Evolutionary conservation across 192 early-diverging fungal species (phyloP), one percentile per base, ranked within the genome.

Genomic region (Gryganskiella cystojenkinii): DNA sequence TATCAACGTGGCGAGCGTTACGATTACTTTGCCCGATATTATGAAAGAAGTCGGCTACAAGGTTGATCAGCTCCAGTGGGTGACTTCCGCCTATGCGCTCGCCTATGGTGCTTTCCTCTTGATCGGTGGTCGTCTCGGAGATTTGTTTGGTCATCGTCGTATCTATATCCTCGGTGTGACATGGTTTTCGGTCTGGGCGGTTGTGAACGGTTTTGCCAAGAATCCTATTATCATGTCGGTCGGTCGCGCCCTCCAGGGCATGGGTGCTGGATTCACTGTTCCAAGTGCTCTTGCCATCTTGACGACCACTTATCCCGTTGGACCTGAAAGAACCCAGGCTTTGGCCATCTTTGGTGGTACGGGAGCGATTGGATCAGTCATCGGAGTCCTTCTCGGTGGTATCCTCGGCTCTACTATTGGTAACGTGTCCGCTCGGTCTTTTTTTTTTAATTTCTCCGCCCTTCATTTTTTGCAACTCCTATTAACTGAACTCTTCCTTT

Each of bases 1-100:
- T n/a, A 67, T 67, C 24, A 67, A 67, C 44, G 55, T 57, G 4
- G 65, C 65, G 31, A 57, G 65, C 57, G 65, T 67, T 19, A 67
- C 65, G 3, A 67, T 67, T 40, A 67, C 65, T 20, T 31, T 67
- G 5, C 65, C 65, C 24, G 55, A 67, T 24, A 67, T 67, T 55
- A 25, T 67, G 55, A 33, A 3, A 50, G 54, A 67, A 14, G 65
- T 67, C 22, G 65, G 65, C 13, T 67, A 54, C 33, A 49, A 45
- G 14, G 45, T 67, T 30, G 55, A 67, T 20, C 65, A 67, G 14
- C 20, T 67, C 22, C 65, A 67, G 20, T 67, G 62, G 55, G 40
- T 64, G 17, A 61, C 56, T 2, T 70, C 74, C 13, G 56, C 74
- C 5, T 63, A 64, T 45, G 74, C 67, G 3, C 52, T 70, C 27